Base-by-base conservation (phyloP, 176 grass and related monocot genomes). In the Rhipidocladum racemiflorum region DNA sequence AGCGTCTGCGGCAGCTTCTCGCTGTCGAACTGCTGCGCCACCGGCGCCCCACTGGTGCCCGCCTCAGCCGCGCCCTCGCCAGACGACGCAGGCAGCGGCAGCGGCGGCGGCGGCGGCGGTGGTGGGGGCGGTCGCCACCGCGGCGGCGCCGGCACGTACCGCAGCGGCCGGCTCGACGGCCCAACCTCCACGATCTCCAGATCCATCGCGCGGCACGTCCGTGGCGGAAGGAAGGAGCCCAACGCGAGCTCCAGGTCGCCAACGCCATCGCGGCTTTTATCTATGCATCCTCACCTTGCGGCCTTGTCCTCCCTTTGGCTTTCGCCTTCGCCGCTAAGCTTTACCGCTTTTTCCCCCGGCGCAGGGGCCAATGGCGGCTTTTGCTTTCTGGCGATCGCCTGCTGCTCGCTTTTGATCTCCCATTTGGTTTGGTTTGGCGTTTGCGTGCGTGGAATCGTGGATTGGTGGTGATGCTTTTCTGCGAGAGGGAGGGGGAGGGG, bases 1-100 rank as follows among this genome's bases (percentile, higher is more conserved):
- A 97, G 90, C 21, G 90, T 93, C 69, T 89, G 74, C 50, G 95
- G 95, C 45, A 97, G 13, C 83, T 91, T 94, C 90, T 97, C 92
- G 80, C 95, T 97, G 66, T 97, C 88, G 81, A 97, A 97, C 30
- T 85, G 89, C 28, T 39, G 71, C 42, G 77, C 64, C 50, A 34
- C 45, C 6, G 59, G 36, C 44, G 62, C 69, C 35, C 32, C 75
- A 1, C 39, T 61, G 39, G 56, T 61, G 14, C 70, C 35, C 35
- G 17, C 20, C 75, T 59, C 79, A 38, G 27, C 43, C 4, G 54
- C 20, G 23, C 36, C 68, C 18, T 77, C 53, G 66, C 34, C 39
- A 4, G 59, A 32, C 20, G 24, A 57, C 27, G 54, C 62, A 4
- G 3, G 7, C 45, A 6, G 30, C 15, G 65, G 54, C 1, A 68